These are phyloP conservation scores for Beauveria pseudobassiana DNA, from an alignment of 2,329 filamentous ascomycete genomes.

Conservation along the genomic window DNA sequence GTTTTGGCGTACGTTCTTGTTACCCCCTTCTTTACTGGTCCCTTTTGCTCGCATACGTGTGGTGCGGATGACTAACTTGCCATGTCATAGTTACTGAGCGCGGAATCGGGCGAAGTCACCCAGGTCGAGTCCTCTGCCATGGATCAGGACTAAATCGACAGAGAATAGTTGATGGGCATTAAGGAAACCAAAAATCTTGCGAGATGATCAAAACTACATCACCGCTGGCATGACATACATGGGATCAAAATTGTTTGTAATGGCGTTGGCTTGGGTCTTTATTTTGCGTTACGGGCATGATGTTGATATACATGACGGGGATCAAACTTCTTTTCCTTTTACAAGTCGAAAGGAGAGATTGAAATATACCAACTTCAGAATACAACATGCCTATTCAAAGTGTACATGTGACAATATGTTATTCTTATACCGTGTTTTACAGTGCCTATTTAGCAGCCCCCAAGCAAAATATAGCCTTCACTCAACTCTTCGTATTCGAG, in stretches of 20 bases:
- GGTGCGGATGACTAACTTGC: slow-evolving; percentile 12
- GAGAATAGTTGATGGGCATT: neutral
- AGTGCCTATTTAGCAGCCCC: neutral
- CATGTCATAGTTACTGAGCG: slow-evolving; percentile 47
- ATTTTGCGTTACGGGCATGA: neutral
- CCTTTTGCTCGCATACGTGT: neutral
- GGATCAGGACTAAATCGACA: slow-evolving; percentile 18
- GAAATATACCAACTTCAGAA: neutral
- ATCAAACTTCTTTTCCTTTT: neutral
- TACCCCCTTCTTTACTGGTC: neutral
- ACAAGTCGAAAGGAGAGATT: neutral
- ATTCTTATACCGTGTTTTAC: neutral
- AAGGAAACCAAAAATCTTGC: neutral
- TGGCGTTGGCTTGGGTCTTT: slow-evolving; percentile 11
- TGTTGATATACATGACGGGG: neutral
- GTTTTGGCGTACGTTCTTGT: slow-evolving; percentile 57
- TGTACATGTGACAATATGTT: neutral
- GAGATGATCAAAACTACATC: neutral
- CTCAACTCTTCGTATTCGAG: neutral
- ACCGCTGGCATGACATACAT: slow-evolving; percentile 7
- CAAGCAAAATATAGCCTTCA: neutral
- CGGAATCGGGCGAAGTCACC: slow-evolving; percentile 51
- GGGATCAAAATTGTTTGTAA: slow-evolving; percentile 7
- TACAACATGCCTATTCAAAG: neutral
- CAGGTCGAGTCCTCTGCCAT: slow-evolving; percentile 38